Evolutionary conservation across 169 alveolate species (phyloP).

Genomic region (Plasmodium gonderi): DNA sequence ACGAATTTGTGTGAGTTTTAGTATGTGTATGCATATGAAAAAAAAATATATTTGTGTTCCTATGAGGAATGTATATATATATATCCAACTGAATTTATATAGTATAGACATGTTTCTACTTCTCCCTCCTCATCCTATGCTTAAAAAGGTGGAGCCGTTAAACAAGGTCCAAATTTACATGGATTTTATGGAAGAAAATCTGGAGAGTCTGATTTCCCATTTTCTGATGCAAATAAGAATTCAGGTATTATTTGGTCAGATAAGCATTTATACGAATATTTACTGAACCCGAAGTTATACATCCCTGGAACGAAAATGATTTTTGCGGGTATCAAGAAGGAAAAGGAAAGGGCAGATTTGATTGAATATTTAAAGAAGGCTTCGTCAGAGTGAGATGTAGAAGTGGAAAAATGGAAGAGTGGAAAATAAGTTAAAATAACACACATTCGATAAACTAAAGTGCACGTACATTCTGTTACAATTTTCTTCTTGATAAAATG

Average conservation of each 20-base stretch:
- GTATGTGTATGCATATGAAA: not conserved
- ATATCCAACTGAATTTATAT: no score
- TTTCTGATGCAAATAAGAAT: conserved; percentile 92
- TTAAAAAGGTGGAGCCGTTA: conserved; percentile 90
- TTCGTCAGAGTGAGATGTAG: conserved; percentile 68
- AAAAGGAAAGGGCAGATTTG: conserved; percentile 95
- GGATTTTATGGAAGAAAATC: conserved; percentile 92
- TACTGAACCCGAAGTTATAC: conserved; percentile 92
- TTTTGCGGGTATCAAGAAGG: conserved; percentile 96
- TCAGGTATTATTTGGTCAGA: conserved; percentile 93
- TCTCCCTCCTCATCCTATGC: not conserved
- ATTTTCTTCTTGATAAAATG: not conserved
- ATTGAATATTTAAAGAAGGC: conserved; percentile 93
- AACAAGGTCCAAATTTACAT: conserved; percentile 90
- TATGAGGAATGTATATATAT: no score
- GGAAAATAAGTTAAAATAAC: not conserved
- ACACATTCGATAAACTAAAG: no score
- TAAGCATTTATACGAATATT: conserved; percentile 91
- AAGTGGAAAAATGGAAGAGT: not conserved
- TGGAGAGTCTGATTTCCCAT: conserved; percentile 90
- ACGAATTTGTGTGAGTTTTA: not conserved
- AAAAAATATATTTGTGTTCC: not conserved
- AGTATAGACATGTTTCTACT: not conserved
- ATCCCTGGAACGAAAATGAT: conserved; percentile 98
- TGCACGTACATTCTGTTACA: not conserved